Percentiles rank a stretch among this genome's conserved stretches.
Conservation (phyloP, 805 yeast species). For the Scheffersomyces lignosus region DNA sequence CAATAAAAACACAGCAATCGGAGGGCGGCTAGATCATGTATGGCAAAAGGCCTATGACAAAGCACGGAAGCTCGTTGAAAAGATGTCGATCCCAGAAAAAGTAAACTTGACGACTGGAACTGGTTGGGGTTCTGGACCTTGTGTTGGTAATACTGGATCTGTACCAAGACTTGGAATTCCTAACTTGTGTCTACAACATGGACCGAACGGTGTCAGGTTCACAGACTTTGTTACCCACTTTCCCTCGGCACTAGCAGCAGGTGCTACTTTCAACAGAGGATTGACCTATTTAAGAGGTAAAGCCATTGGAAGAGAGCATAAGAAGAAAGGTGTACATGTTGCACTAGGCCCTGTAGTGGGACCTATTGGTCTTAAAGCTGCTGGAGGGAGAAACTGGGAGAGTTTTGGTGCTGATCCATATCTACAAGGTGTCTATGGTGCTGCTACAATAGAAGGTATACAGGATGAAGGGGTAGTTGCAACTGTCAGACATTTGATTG, state of each 20-base stretch:
- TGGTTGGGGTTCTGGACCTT: constrained; percentile 63
- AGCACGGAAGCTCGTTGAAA: constrained; percentile 55
- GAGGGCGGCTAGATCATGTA: constrained; percentile 48
- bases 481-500: constrained; percentile 55
- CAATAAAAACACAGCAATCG: constrained; percentile 27
- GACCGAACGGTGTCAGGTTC: constrained; percentile 59
- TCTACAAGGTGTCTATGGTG: constrained; percentile 55
- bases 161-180: constrained; percentile 56
- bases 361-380: constrained; percentile 61
- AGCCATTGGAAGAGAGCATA: constrained; percentile 57
- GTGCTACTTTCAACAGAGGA: constrained; percentile 55
- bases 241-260: constrained; percentile 61
- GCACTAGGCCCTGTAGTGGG: constrained; percentile 59
- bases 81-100: constrained; percentile 58
- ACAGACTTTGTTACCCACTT: constrained; percentile 57
- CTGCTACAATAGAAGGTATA: constrained; percentile 52
- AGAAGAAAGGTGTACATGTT: constrained; percentile 54
- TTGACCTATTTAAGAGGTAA: constrained; percentile 53
- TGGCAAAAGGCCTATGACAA: constrained; percentile 61
- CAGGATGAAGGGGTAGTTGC: constrained; percentile 62
- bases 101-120: constrained; percentile 65
- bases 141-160: constrained; percentile 61
- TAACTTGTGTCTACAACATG: constrained; percentile 60
- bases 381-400: constrained; percentile 68
- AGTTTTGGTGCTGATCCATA: constrained; percentile 64